phyloP scores from a whole-genome alignment of 176 grass and related monocot genomes.

The Musa troglodytarum region DNA sequence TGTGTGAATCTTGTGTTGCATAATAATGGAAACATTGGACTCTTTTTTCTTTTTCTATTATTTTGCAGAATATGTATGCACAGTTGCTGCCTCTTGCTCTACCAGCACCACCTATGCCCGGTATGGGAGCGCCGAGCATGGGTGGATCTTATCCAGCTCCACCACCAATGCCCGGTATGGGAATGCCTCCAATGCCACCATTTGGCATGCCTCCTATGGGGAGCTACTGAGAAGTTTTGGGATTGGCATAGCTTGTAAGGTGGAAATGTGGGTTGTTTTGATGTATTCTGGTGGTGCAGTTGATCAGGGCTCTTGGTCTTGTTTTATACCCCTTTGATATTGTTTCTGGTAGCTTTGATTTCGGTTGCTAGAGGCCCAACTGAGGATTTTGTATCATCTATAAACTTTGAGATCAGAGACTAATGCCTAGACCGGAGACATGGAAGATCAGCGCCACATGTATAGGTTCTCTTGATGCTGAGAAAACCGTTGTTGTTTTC shows the following conservation, averaged over 20 bases:
- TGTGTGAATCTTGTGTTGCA: not conserved
- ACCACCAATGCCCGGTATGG: slow-evolving; percentile 60
- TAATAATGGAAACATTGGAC: not conserved
- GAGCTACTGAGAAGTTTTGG: slow-evolving; percentile 40
- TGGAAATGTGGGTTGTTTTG: not conserved
- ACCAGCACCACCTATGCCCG: slow-evolving; percentile 63
- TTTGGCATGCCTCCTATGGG: slow-evolving; percentile 68
- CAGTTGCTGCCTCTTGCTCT: slow-evolving; percentile 85
- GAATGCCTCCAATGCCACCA: slow-evolving; percentile 76
- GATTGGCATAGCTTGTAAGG: not conserved
- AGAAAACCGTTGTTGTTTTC: not conserved
- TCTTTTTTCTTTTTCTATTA: not conserved
- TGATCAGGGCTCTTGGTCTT: not conserved
- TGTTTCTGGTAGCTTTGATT: not conserved
- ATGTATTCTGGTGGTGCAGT: not conserved
- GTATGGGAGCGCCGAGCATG: slow-evolving; percentile 55
- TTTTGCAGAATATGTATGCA: slow-evolving; percentile 92
- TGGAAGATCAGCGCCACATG: not conserved
- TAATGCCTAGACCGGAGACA: not conserved
- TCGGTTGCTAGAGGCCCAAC: not conserved
- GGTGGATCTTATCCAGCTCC: slow-evolving; percentile 22
- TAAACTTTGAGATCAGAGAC: not conserved
- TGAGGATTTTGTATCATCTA: not conserved
- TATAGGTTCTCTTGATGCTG: not conserved
- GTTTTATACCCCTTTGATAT: not conserved